A percentile compares a stretch with the other conserved stretches of the same genome.
phyloP scores from a whole-genome alignment of 1,139 yeast genomes.

The Geotrichum bryndzae region DNA sequence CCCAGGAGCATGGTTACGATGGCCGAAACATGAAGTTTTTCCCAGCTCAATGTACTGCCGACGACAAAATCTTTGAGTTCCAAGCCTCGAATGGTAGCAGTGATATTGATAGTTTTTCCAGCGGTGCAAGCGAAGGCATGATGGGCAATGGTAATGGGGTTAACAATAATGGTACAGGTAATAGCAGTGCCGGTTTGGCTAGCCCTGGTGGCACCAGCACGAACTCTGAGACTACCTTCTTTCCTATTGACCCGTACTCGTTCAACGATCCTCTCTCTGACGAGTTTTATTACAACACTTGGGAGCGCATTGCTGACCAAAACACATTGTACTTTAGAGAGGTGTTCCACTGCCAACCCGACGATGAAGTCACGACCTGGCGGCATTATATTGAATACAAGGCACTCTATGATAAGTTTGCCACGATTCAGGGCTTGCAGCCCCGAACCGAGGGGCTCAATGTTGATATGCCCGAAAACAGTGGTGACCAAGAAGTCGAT shows the following conservation, averaged over 20 bases:
- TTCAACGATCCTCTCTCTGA: slow-evolving; percentile 81
- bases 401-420: slow-evolving; percentile 34
- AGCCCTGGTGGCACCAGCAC: background rate
- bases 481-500: background rate
- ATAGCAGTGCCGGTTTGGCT: slow-evolving; percentile 19
- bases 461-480: slow-evolving; percentile 15
- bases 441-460: slow-evolving; percentile 11
- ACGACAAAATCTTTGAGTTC: slow-evolving; percentile 7
- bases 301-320: slow-evolving; percentile 78
- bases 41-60: slow-evolving; percentile 10
- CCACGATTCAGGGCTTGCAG: slow-evolving; percentile 31
- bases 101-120: background rate
- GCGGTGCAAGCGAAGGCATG: slow-evolving; percentile 25
- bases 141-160: slow-evolving; percentile 13
- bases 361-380: slow-evolving; percentile 84
- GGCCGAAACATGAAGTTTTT: slow-evolving; percentile 1
- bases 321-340: slow-evolving; percentile 77
- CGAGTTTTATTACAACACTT: slow-evolving; percentile 76
- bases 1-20: slow-evolving; percentile 16
- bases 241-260: slow-evolving; percentile 74
- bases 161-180: slow-evolving; percentile 20
- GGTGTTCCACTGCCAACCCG: slow-evolving; percentile 94
- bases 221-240: slow-evolving; percentile 1
- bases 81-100: background rate
- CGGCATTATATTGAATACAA: slow-evolving; percentile 70